Conservation (phyloP, 345 rosid genomes). For the Brassica napus region Da-Ae NC_063448.1:46341001-46341500, state of each 20-base stretch:
- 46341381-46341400: slow-evolving; percentile 58
- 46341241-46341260: slow-evolving; percentile 55
- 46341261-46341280: slow-evolving; percentile 65
- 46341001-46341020: no score
- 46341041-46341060: no score
- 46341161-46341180: slow-evolving; percentile 38
- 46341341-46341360: slow-evolving; percentile 74
- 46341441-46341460: slow-evolving; percentile 55
- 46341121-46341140: not conserved
- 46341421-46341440: slow-evolving; percentile 48
- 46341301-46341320: slow-evolving; percentile 37
- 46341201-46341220: slow-evolving; percentile 57
- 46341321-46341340: slow-evolving; percentile 73
- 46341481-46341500: slow-evolving; percentile 78
- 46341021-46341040: no score
- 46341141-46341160: slow-evolving; percentile 16
- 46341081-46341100: not conserved
- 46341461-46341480: slow-evolving; percentile 57
- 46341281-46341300: slow-evolving; percentile 44
- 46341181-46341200: slow-evolving; percentile 47
- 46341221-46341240: slow-evolving; percentile 45
- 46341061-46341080: not conserved
- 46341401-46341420: slow-evolving; percentile 79
- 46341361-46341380: slow-evolving; percentile 49
- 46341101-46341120: slow-evolving; percentile 25